These are phyloP conservation scores for Phytophthora sojae DNA, from an alignment of 352 stramenopile genomes.

Conservation along the genomic window DNA sequence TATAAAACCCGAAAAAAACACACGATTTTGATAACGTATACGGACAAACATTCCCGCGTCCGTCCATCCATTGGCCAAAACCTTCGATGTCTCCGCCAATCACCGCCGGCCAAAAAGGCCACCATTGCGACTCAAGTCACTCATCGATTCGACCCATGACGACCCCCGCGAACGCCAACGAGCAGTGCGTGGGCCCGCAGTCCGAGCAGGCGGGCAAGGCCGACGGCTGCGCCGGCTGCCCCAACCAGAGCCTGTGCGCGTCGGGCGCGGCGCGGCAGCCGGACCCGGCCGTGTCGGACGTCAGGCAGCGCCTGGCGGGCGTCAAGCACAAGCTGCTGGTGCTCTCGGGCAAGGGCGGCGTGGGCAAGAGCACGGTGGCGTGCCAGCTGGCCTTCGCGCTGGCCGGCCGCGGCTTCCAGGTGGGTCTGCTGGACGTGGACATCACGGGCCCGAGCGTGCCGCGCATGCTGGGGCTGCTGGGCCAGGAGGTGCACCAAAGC, in stretches of 20 bases:
- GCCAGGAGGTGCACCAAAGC: constrained; percentile 97
- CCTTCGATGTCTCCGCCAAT: background rate
- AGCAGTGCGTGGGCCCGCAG: constrained; percentile 95
- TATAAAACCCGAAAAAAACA: background rate
- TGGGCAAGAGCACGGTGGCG: constrained; percentile 99
- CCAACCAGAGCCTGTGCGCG: constrained; percentile 97
- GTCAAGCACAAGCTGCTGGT: constrained; percentile 99
- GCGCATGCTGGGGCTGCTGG: constrained; percentile 95
- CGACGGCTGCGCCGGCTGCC: constrained; percentile 96
- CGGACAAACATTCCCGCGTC: constrained; percentile 15
- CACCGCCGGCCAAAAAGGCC: background rate
- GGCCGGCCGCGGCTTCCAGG: constrained; percentile 93
- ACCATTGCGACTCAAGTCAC: constrained; percentile 7
- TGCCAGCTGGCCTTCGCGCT: constrained; percentile 98
- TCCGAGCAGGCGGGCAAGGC: constrained; percentile 96
- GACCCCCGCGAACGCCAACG: constrained; percentile 74
- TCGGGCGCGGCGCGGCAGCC: constrained; percentile 90
- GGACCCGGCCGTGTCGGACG: constrained; percentile 89
- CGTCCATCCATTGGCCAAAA: constrained; percentile 16
- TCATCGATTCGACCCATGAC: constrained; percentile 40
- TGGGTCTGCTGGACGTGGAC: constrained; percentile 99
- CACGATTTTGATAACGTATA: constrained; percentile 19
- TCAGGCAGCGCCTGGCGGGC: constrained; percentile 82
- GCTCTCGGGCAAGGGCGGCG: constrained; percentile 99
- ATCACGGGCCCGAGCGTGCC: constrained; percentile 99